Evolutionary conservation across 441 rosid genomes (phyloP), one percentile per base, ranked within the genome.

Genomic region (Dalechampia spathulata): DNA sequence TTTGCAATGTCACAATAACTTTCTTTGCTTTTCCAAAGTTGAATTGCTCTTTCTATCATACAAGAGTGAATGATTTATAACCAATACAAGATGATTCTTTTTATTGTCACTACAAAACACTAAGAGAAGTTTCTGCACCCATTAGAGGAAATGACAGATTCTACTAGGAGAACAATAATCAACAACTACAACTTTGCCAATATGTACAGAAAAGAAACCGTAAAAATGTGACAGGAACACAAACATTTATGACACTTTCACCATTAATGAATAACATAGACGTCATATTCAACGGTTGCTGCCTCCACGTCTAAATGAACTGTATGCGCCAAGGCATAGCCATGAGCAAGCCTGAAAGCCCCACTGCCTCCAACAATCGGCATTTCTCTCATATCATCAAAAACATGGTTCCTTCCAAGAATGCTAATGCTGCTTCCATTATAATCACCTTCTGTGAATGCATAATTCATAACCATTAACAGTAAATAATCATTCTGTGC

Each of bases 351-450:
- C 65, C 87, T 80, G 68, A 85, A 88, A n/a, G 66, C 55, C 27
- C 93, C 83, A 53, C 72, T 79, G 6, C 90, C 86, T 21, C 90
- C 88, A 17, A 85, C 68, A 25, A 85, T 62, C 21, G 91, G 87
- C 71, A 83, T 63, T 70, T 83, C 96, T 25, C 89, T 78, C 7
- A 71, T 70, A 22, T 61, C 49, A 2, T 70, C 57, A 2, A 74
- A 10, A 10, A 77, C 57, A 0, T 60, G 21, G 63, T 85, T 83
- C 37, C 80, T 71, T 9, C 89, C 87, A 34, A 88, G 71, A 45
- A 83, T 62, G 45, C 83, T 65, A 3, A 86, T 75, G 27, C 63
- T 72, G 54, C 87, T 85, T 4, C 95, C 86, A 25, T 86, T 80
- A 49, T 73, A 80, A 41, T 55, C 65, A 3, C 81, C 91, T 34